These are phyloP conservation scores for Ascochyta pisi DNA, from an alignment of 2,329 filamentous ascomycete species.

Conservation along the genomic window DNA sequence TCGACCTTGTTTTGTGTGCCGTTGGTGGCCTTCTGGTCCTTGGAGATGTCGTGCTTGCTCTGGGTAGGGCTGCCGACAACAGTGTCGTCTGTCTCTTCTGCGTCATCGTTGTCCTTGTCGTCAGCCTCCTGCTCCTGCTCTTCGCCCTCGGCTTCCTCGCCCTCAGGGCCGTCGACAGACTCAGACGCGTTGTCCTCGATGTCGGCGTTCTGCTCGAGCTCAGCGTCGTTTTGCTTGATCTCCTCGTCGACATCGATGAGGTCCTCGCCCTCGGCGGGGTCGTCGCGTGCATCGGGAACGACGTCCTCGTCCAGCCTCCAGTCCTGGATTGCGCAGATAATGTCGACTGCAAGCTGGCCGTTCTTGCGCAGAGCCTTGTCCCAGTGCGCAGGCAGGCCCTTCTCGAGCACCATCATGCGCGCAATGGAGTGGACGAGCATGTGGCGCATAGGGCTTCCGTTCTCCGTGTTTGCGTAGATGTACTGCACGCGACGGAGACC, in stretches of 20 bases:
- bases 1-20: conserved; percentile 5
- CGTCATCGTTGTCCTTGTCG: conserved; percentile 9
- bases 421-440: conserved; percentile 59
- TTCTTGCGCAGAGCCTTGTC: conserved; percentile 62
- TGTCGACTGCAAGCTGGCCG: conserved; percentile 62
- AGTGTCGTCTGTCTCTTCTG: conserved; percentile 18
- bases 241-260: conserved; percentile 45
- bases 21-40: conserved; percentile 9
- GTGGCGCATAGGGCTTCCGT: conserved; percentile 56
- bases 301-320: conserved; percentile 59
- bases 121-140: conserved; percentile 15
- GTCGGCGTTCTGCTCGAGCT: conserved; percentile 36
- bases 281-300: conserved; percentile 59
- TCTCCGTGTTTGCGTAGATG: conserved; percentile 58
- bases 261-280: conserved; percentile 50
- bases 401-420: conserved; percentile 58
- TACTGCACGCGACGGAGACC: conserved; percentile 61
- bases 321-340: conserved; percentile 61
- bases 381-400: conserved; percentile 61
- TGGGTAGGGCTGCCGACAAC: conserved; percentile 20
- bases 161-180: conserved; percentile 14
- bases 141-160: conserved; percentile 40
- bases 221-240: conserved; percentile 45
- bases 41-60: conserved; percentile 22
- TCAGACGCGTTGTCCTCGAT: conserved; percentile 29